Evolutionary conservation across 148 eudicot species (phyloP).

Genomic region (Silene uniflora): DNA sequence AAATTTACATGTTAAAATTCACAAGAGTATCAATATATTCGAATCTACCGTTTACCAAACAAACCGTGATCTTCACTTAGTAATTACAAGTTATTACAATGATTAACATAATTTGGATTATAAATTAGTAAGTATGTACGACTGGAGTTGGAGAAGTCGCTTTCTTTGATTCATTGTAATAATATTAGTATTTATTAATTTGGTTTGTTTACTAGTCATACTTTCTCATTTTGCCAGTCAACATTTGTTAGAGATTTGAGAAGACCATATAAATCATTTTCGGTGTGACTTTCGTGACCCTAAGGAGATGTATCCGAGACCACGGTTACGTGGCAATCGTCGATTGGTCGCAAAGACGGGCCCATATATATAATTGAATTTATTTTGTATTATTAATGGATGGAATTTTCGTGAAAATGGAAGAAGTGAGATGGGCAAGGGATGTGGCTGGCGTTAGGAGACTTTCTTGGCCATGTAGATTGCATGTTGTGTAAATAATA

Average conservation of each 20-base stretch:
- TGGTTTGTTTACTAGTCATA: slow-evolving; percentile 25
- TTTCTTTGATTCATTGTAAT: slow-evolving; percentile 24
- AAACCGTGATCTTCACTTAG: not conserved
- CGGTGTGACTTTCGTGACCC: slow-evolving; percentile 9
- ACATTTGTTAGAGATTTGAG: slow-evolving; percentile 3
- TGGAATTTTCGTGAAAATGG: not conserved
- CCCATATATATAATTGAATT: slow-evolving; percentile 2
- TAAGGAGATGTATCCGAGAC: not conserved
- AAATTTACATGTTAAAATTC: no score
- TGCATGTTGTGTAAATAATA: no score
- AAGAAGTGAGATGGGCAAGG: not conserved
- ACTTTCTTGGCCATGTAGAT: slow-evolving; percentile 3
- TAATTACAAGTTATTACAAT: no score
- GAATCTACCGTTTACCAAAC: no score
- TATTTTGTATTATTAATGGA: slow-evolving; percentile 12
- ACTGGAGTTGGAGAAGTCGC: slow-evolving; percentile 21
- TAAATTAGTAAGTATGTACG: slow-evolving; percentile 3
- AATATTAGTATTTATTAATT: not conserved
- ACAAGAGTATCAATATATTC: no score
- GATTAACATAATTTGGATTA: not conserved
- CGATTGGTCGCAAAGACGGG: not conserved
- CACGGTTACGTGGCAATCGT: not conserved
- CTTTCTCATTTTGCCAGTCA: slow-evolving; percentile 31
- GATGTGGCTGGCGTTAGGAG: slow-evolving; percentile 12
- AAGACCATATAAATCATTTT: slow-evolving; percentile 19